Percentiles rank a stretch among this genome's conserved stretches.
These are phyloP conservation scores for Arctium minus DNA, from an alignment of 129 eudicot species.

Conservation along the genomic window DNA sequence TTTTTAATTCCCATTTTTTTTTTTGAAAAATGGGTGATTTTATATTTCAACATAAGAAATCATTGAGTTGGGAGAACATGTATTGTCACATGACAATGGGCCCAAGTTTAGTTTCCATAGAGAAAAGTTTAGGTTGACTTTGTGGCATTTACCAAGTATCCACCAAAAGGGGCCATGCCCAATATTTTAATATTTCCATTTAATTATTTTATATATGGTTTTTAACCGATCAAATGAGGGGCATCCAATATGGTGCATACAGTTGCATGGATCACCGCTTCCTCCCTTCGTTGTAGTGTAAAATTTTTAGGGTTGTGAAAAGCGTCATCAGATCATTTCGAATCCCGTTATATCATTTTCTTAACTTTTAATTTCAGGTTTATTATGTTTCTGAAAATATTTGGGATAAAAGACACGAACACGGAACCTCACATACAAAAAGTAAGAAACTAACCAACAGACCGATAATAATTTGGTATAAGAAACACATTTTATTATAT, in stretches of 20 bases:
- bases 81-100: conserved; percentile 31
- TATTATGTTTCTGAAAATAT: no score
- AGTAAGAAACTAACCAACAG: no score
- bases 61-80: conserved; percentile 27
- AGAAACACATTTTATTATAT: no score
- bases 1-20: neutral
- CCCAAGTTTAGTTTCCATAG: conserved; percentile 25
- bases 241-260: no score
- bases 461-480: no score
- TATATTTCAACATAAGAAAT: conserved; percentile 12
- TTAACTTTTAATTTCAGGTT: no score
- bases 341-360: no score
- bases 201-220: neutral
- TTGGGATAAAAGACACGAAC: neutral
- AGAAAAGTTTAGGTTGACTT: conserved; percentile 33
- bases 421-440: neutral
- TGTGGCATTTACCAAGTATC: conserved; percentile 32
- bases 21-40: conserved; percentile 8
- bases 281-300: neutral
- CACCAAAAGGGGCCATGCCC: conserved; percentile 29
- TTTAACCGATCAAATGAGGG: neutral
- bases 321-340: no score
- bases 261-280: neutral
- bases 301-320: neutral
- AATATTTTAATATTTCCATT: neutral